Base-by-base conservation (phyloP, 2,329 filamentous ascomycete genomes). In the Colletotrichum sp. region DNA sequence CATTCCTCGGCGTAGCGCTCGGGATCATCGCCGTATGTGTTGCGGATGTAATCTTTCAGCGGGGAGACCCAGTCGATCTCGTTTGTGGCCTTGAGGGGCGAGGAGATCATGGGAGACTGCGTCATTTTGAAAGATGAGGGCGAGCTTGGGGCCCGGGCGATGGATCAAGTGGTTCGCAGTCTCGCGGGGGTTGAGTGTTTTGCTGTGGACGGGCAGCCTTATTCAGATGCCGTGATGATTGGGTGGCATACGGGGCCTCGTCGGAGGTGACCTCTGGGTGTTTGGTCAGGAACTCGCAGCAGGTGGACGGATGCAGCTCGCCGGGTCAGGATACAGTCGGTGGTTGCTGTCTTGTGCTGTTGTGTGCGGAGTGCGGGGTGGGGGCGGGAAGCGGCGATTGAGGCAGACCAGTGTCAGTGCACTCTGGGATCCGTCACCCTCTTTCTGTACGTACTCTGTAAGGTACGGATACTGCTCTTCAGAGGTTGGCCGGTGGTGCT, bases 61-160 rank as follows among this genome's bases (percentile, higher is more conserved):
- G 97, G 97, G 64, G 91, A 90, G 79, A 98, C 91, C 97, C 97
- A 99, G 90, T 99, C 97, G 84, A 99, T 98, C 89, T 99, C 97
- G 90, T 96, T 98, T 79, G 97, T 99, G 70, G 91, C 91, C 92
- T 94, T 98, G 82, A 98, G 91, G 83, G 96, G 96, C 90, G 94
- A 93, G 81, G 96, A 98, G 81, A 98, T 93, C 96, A 98, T 98
- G 77, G 96, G 96, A 79, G 95, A 93, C 88, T 98, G 94, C 84
- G 94, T 91, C 93, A 95, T 96, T 80, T 75, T 80, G 81, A 78
- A 78, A 78, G 77, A 78, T 71, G 75, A 57, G 61, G 52, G 57
- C 36, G 66, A 74, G 71, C 65, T 70, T 70, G 19, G 59, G 65
- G 61, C 71, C 30, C 64, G 60, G 48, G 39, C 16, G 19, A 71